Conservation (phyloP, 805 yeast species). For the Saccharomyces eubayanus region DNA sequence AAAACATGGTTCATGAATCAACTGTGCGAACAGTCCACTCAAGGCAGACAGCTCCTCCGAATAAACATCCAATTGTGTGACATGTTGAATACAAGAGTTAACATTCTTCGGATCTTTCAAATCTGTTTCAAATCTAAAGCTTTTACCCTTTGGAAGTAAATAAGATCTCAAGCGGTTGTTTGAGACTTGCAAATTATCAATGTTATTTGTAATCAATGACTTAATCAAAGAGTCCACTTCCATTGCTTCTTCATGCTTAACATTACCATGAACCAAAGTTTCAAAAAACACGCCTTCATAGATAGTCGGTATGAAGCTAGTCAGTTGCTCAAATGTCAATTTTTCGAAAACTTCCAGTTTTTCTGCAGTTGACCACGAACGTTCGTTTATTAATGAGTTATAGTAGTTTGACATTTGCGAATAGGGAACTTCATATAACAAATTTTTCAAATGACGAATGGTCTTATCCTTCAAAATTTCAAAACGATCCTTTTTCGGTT, state of each 20-base stretch:
- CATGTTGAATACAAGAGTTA: constrained; percentile 78
- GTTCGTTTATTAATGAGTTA: constrained; percentile 60
- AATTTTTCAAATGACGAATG: constrained; percentile 55
- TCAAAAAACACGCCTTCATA: constrained; percentile 58
- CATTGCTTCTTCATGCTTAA: constrained; percentile 44
- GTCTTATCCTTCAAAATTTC: constrained; percentile 57
- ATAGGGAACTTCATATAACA: constrained; percentile 68
- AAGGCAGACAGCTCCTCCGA: constrained; percentile 36
- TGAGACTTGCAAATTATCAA: constrained; percentile 25
- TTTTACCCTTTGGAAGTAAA: constrained; percentile 34
- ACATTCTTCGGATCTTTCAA: constrained; percentile 62
- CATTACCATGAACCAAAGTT: constrained; percentile 71
- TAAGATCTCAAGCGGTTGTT: constrained; percentile 34
- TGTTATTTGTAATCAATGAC: constrained; percentile 37
- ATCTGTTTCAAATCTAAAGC: constrained; percentile 39
- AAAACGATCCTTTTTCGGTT: constrained; percentile 51
- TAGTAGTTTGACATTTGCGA: constrained; percentile 60
- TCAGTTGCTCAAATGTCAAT: constrained; percentile 44
- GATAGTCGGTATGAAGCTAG: constrained; percentile 44
- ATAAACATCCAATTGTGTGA: constrained; percentile 58
- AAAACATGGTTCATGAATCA: constrained; percentile 81
- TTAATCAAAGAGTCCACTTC: constrained; percentile 40
- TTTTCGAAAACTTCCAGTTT: constrained; percentile 42
- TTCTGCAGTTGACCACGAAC: constrained; percentile 57
- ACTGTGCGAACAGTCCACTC: constrained; percentile 60